Conservation (phyloP, 768 basidiomycete genomes). For the Saitozyma sp. region DNA sequence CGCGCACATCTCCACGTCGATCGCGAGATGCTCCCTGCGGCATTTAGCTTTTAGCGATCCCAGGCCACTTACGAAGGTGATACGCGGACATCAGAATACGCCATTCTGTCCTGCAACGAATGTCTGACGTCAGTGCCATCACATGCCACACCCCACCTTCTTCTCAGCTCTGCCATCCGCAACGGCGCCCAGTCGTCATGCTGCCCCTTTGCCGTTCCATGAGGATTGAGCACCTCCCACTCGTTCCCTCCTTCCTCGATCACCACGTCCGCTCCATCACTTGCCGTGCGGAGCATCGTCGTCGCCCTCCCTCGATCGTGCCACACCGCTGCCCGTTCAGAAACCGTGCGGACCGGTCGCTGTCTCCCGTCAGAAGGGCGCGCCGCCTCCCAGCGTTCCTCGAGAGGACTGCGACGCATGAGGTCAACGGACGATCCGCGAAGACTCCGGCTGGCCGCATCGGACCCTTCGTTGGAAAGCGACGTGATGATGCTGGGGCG, state of each 20-base stretch:
- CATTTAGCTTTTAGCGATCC: no score
- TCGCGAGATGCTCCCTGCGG: conserved; percentile 33
- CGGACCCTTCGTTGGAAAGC: conserved; percentile 31
- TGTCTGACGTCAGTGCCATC: conserved; percentile 14
- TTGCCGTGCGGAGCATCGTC: conserved; percentile 33
- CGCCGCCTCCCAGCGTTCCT: not conserved
- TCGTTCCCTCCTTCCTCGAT: conserved; percentile 38
- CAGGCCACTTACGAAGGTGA: conserved; percentile 24
- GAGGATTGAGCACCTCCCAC: conserved; percentile 41
- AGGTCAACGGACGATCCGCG: not conserved
- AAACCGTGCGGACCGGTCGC: not conserved
- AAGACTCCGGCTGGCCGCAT: conserved; percentile 11
- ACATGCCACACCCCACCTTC: conserved; percentile 15
- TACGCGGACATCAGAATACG: conserved; percentile 24
- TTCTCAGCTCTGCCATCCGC: conserved; percentile 6
- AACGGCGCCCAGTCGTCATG: not conserved
- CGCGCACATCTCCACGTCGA: conserved; percentile 41
- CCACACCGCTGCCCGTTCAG: conserved; percentile 33
- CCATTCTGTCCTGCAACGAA: conserved; percentile 27
- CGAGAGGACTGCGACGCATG: not conserved
- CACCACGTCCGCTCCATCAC: conserved; percentile 44
- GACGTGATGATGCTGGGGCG: conserved; percentile 34
- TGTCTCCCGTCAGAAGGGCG: not conserved
- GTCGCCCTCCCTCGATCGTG: conserved; percentile 20
- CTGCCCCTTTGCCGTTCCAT: conserved; percentile 32